These are phyloP conservation scores for Cercospora nicotianae DNA, from an alignment of 2,329 filamentous ascomycete species.

Conservation along the genomic window DNA sequence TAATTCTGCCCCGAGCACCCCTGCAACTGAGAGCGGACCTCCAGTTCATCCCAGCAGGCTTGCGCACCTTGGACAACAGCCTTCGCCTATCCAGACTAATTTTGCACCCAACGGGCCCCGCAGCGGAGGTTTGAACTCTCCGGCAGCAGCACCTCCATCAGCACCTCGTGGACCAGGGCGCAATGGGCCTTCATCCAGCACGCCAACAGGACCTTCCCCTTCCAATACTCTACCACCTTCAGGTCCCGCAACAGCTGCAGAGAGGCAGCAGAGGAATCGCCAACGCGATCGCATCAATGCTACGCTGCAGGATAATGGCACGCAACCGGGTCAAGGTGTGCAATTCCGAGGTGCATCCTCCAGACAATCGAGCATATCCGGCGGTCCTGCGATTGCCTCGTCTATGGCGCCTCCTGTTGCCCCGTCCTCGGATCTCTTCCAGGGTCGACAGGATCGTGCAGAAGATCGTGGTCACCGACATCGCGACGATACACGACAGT, in stretches of 20 bases:
- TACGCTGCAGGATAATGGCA: conserved; percentile 27
- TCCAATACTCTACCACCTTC: conserved; percentile 30
- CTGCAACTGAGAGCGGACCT: conserved; percentile 29
- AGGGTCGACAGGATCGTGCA: conserved; percentile 22
- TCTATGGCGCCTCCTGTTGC: conserved; percentile 28
- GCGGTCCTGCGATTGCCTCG: conserved; percentile 21
- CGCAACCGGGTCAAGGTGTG: conserved; percentile 28
- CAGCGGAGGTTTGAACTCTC: conserved; percentile 19
- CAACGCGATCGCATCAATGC: conserved; percentile 34
- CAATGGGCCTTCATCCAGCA: conserved; percentile 26
- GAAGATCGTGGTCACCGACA: conserved; percentile 26
- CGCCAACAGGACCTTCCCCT: conserved; percentile 36
- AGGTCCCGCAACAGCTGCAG: conserved; percentile 32
- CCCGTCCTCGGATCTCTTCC: conserved; percentile 28
- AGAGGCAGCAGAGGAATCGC: conserved; percentile 27
- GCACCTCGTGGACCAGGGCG: conserved; percentile 30
- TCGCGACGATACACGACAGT: conserved; percentile 33
- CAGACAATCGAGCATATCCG: conserved; percentile 29
- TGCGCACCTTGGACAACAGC: conserved; percentile 27
- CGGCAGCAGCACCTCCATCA: conserved; percentile 34
- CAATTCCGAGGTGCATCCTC: conserved; percentile 38
- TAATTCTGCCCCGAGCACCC: conserved; percentile 32
- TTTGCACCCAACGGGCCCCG: conserved; percentile 28
- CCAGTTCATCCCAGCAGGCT: conserved; percentile 37
- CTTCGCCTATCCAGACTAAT: conserved; percentile 33